Conservation (phyloP, 164 flowering plant species). For the Vitis riparia region DNA sequence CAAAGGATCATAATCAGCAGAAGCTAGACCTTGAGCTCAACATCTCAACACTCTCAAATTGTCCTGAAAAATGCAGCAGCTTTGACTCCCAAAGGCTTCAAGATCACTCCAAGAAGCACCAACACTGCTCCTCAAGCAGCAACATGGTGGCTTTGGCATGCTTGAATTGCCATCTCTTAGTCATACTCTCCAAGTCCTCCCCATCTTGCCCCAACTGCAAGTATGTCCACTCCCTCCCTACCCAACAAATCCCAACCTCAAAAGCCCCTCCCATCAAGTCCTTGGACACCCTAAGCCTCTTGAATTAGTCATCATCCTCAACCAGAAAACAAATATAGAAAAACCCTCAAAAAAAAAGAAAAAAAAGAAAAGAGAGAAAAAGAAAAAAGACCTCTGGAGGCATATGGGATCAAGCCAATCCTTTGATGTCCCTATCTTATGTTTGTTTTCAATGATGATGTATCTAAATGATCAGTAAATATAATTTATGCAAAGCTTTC, state of each 20-base stretch:
- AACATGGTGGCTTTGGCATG: constrained; percentile 75
- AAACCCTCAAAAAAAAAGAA: no score
- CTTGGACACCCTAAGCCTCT: constrained; percentile 42
- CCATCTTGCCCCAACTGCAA: constrained; percentile 84
- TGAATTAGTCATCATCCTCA: constrained; percentile 5
- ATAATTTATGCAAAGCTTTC: no score
- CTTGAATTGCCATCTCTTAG: constrained; percentile 68
- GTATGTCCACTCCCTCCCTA: constrained; percentile 52
- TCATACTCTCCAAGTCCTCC: constrained; percentile 57
- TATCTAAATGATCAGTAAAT: no score
- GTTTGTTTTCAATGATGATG: no score
- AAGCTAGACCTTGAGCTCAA: constrained; percentile 66
- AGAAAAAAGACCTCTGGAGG: no score
- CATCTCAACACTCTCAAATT: constrained; percentile 39
- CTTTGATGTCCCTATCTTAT: no score
- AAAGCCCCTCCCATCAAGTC: constrained; percentile 28
- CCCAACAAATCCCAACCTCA: constrained; percentile 18
- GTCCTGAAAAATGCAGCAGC: constrained; percentile 4
- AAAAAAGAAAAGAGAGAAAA: no score
- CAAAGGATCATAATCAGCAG: constrained; percentile 28
- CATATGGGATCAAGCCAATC: no score
- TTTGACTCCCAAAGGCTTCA: not conserved
- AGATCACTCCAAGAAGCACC: constrained; percentile 11
- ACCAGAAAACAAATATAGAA: no score
- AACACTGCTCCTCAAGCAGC: constrained; percentile 13